Evolutionary conservation across 345 rosid species (phyloP).

Genomic region (Corymbia maculata): DNA sequence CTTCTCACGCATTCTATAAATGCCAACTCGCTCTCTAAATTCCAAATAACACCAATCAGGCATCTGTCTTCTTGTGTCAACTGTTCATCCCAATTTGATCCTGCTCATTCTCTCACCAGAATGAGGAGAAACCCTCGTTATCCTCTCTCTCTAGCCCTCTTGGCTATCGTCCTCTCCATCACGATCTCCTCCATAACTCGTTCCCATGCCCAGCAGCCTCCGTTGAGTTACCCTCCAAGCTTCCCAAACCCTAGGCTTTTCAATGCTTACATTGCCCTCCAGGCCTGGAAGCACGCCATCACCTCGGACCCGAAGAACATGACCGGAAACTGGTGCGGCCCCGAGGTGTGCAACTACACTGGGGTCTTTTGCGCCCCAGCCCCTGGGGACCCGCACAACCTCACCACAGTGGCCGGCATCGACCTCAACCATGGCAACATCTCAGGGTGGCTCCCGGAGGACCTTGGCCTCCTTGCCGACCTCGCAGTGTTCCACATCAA

Average conservation of each 20-base stretch:
- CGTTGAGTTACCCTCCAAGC: neutral
- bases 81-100: neutral
- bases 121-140: constrained; percentile 6
- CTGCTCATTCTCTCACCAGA: neutral
- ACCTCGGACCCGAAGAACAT: constrained; percentile 58
- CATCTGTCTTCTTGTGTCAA: neutral
- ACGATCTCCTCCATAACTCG: neutral
- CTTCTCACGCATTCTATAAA: neutral
- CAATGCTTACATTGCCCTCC: constrained; percentile 60
- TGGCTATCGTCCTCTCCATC: constrained; percentile 1
- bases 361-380: constrained; percentile 80
- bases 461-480: constrained; percentile 73
- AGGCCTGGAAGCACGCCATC: constrained; percentile 66
- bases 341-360: constrained; percentile 77
- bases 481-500: constrained; percentile 73
- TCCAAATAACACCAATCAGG: neutral
- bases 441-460: constrained; percentile 49
- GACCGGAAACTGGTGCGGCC: constrained; percentile 69
- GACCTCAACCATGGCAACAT: constrained; percentile 74
- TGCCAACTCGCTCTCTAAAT: neutral
- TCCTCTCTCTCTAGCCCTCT: neutral
- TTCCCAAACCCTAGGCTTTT: constrained; percentile 52
- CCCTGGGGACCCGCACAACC: constrained; percentile 30
- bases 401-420: constrained; percentile 65
- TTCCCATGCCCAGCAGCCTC: neutral